Conservation (phyloP, 768 basidiomycete species). For the Xerocomus brunneocitrinus region DNA sequence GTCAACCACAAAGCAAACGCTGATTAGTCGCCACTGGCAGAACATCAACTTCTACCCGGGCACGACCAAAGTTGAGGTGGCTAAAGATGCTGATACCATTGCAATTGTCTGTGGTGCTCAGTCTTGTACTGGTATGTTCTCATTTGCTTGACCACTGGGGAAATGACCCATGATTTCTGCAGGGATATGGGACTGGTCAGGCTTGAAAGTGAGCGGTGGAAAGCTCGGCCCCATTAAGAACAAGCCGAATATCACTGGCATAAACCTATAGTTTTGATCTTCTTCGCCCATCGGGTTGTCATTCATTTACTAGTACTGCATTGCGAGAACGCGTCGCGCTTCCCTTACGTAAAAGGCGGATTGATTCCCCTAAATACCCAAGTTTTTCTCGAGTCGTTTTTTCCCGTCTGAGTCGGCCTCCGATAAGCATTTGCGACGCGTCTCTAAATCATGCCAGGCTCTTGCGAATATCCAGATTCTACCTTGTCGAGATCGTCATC, state of each 20-base stretch:
- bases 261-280: constrained; percentile 11
- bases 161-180: not conserved
- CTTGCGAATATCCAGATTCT: not conserved
- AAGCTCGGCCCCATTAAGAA: constrained; percentile 33
- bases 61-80: constrained; percentile 41
- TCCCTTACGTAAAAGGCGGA: not conserved
- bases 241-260: constrained; percentile 33
- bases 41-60: constrained; percentile 45
- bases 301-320: no score
- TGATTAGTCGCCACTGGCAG: constrained; percentile 24
- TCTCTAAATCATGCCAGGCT: not conserved
- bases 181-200: constrained; percentile 52
- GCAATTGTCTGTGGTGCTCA: constrained; percentile 54
- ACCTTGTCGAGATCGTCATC: not conserved
- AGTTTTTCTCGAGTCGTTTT: not conserved
- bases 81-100: constrained; percentile 39
- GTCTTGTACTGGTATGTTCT: constrained; percentile 43
- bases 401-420: not conserved
- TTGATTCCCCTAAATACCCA: not conserved
- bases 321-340: not conserved
- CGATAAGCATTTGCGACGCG: not conserved
- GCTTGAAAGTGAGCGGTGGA: constrained; percentile 43
- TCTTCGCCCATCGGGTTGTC: no score
- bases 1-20: not conserved
- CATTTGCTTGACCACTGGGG: not conserved